Evolutionary conservation across 192 early-diverging fungal genomes (phyloP).

Genomic region (Phlyctochytrium arcticum): DNA sequence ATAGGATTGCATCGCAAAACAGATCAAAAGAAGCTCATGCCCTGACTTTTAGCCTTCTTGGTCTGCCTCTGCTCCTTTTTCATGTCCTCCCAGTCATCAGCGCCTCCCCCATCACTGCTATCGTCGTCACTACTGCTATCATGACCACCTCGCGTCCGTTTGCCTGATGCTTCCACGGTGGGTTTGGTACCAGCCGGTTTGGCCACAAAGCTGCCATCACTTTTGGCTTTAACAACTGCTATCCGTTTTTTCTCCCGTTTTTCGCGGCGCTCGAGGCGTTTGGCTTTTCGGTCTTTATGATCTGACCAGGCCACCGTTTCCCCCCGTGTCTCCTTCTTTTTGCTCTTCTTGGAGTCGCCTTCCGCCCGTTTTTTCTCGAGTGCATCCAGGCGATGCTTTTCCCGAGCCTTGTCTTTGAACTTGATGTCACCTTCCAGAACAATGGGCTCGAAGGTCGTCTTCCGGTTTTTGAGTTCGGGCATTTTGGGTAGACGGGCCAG

Average conservation of each 20-base stretch:
- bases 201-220: conserved; percentile 6
- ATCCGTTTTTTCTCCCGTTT: conserved; percentile 53
- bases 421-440: conserved; percentile 46
- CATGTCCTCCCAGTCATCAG: conserved; percentile 63
- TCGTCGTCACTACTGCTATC: conserved; percentile 23
- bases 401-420: conserved; percentile 67
- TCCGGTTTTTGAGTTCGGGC: conserved; percentile 71
- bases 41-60: conserved; percentile 62
- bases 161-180: not conserved
- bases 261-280: conserved; percentile 57
- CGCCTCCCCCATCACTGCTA: conserved; percentile 32
- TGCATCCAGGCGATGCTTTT: conserved; percentile 54
- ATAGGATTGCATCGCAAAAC: too few species aligned
- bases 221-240: conserved; percentile 39
- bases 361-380: conserved; percentile 15
- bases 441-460: conserved; percentile 11
- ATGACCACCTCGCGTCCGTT: conserved; percentile 10
- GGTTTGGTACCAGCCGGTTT: too few species aligned
- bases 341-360: conserved; percentile 2
- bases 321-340: conserved; percentile 33
- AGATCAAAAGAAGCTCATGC: too few species aligned
- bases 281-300: conserved; percentile 62
- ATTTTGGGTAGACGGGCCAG: conserved; percentile 84
- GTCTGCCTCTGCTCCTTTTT: conserved; percentile 50
- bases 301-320: conserved; percentile 65